Percentiles rank a stretch among this genome's conserved stretches.
These are phyloP conservation scores for Leishmania major DNA, from an alignment of 208 protist species.

Conservation along the genomic window DNA sequence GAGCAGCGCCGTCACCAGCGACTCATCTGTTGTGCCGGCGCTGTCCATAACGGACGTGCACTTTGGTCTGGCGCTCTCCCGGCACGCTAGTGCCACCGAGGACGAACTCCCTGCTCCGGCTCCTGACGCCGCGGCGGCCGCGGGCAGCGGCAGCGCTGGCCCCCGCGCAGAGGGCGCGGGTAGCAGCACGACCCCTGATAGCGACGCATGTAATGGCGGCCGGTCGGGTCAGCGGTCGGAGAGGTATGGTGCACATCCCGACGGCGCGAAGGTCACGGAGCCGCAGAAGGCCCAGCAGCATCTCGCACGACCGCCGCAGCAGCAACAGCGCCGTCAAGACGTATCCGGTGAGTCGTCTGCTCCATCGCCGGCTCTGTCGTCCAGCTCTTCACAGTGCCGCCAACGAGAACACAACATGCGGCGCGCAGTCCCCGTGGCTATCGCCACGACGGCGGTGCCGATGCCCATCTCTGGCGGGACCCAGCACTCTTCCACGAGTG, in stretches of 20 bases:
- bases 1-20: background rate
- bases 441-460: background rate
- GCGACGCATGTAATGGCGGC: background rate
- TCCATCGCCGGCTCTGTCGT: background rate
- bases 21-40: background rate
- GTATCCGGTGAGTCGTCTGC: background rate
- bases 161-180: background rate
- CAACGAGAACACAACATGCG: background rate
- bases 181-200: background rate
- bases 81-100: background rate
- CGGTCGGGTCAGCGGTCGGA: background rate
- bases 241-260: background rate
- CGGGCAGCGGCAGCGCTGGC: background rate
- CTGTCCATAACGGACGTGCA: background rate
- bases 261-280: background rate
- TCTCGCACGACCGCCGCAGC: background rate
- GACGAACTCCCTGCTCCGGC: background rate
- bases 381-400: background rate
- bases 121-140: background rate
- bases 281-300: background rate
- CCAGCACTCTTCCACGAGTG: background rate
- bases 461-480: background rate
- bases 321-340: background rate
- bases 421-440: background rate
- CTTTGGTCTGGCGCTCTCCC: background rate